phyloP scores from a whole-genome alignment of 176 grass and related monocot species.

The Saccharum spontaneum region DNA sequence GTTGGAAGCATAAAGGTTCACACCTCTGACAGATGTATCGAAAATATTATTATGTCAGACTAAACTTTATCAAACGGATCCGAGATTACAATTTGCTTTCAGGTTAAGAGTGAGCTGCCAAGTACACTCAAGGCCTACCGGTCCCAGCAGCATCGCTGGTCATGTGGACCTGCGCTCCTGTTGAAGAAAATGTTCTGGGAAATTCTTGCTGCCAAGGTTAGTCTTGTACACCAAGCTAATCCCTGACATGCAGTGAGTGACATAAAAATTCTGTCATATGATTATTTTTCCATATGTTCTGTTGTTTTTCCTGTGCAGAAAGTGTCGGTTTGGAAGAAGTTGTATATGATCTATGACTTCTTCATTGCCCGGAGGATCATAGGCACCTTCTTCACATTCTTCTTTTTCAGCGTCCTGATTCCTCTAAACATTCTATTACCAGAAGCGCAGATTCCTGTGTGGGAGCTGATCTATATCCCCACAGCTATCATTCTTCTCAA shows the following conservation, averaged over 20 bases:
- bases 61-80: background rate
- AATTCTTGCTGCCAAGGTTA: constrained; percentile 56
- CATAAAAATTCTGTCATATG: background rate
- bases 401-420: constrained; percentile 61
- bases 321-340: constrained; percentile 56
- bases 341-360: constrained; percentile 64
- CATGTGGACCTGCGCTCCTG: constrained; percentile 74
- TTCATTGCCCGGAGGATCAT: constrained; percentile 59
- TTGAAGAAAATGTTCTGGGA: constrained; percentile 76
- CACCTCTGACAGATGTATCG: background rate
- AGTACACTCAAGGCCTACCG: constrained; percentile 71
- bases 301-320: constrained; percentile 31
- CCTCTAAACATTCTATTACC: constrained; percentile 52
- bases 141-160: constrained; percentile 90
- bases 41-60: background rate
- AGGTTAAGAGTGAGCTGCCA: constrained; percentile 80
- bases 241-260: background rate
- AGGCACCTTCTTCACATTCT: constrained; percentile 57
- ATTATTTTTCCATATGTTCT: background rate
- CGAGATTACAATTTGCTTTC: background rate
- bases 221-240: background rate
- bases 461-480: constrained; percentile 57
- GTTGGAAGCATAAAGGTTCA: constrained; percentile 58
- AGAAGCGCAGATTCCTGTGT: constrained; percentile 46
- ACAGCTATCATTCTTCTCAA: constrained; percentile 44